Percentiles rank a stretch among this genome's conserved stretches.
Conservation (phyloP, 2,329 filamentous ascomycete genomes). For the Sporothrix pallida region DNA sequence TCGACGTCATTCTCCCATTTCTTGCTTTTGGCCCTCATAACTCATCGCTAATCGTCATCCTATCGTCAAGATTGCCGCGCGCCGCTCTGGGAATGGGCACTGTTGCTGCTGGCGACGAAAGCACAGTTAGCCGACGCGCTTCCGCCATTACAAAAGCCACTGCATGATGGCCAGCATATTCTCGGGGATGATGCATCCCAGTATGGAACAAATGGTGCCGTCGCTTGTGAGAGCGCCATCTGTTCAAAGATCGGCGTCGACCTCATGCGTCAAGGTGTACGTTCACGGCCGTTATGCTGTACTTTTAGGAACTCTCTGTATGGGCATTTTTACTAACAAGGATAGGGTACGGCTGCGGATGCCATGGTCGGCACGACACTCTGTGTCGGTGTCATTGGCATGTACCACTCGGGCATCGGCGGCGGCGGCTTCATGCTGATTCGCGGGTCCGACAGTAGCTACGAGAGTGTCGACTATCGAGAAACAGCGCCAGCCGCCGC, state of each 20-base stretch:
- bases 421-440: slow-evolving; percentile 92
- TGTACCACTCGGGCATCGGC: slow-evolving; percentile 83
- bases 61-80: not conserved
- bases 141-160: slow-evolving; percentile 31
- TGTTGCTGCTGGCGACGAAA: slow-evolving; percentile 31
- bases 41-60: not conserved
- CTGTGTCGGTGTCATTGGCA: slow-evolving; percentile 75
- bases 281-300: not conserved
- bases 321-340: not conserved
- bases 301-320: not conserved
- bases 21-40: not conserved
- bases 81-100: slow-evolving; percentile 10
- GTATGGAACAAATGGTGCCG: slow-evolving; percentile 57
- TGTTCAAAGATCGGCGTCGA: slow-evolving; percentile 73
- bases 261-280: slow-evolving; percentile 60
- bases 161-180: slow-evolving; percentile 8
- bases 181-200: not conserved
- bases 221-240: slow-evolving; percentile 71
- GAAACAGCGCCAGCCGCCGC: slow-evolving; percentile 86
- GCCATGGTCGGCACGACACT: slow-evolving; percentile 75
- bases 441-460: slow-evolving; percentile 71
- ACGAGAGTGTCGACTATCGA: slow-evolving; percentile 88
- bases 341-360: slow-evolving; percentile 75
- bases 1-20: no score
- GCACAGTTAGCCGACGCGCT: slow-evolving; percentile 16